Evolutionary conservation across 2,329 filamentous ascomycete genomes (phyloP).

Genomic region (Botryotinia narcissicola): DNA sequence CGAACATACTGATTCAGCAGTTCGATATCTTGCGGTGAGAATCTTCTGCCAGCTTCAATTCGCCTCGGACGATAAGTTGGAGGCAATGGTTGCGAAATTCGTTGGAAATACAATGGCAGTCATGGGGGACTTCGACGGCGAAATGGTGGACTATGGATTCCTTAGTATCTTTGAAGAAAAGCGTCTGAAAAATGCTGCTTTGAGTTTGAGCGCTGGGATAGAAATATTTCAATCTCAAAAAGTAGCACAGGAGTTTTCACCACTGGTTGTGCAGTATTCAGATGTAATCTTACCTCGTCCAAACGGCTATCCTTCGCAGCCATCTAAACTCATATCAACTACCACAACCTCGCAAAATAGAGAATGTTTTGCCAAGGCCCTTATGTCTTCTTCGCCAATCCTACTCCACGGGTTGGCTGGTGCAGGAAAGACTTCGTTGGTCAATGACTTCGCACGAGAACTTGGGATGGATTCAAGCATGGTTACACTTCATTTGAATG

Average conservation of each 20-base stretch:
- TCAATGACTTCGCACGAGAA: slow-evolving; percentile 76
- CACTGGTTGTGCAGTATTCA: slow-evolving; percentile 63
- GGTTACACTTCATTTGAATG: slow-evolving; percentile 94
- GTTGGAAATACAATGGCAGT: slow-evolving; percentile 60
- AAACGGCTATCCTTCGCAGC: slow-evolving; percentile 47
- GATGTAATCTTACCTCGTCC: slow-evolving; percentile 65
- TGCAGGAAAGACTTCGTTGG: slow-evolving; percentile 83
- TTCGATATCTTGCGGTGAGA: slow-evolving; percentile 79
- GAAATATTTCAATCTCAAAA: not conserved
- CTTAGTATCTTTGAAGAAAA: slow-evolving; percentile 56
- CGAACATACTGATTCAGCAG: slow-evolving; percentile 53
- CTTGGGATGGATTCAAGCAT: slow-evolving; percentile 78
- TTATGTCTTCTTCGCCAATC: slow-evolving; percentile 69
- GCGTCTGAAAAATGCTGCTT: slow-evolving; percentile 28
- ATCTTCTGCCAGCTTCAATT: slow-evolving; percentile 77
- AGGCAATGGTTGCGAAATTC: slow-evolving; percentile 66
- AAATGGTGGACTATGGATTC: slow-evolving; percentile 75
- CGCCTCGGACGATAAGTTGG: slow-evolving; percentile 75
- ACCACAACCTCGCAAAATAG: slow-evolving; percentile 72
- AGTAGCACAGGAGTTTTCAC: slow-evolving; percentile 48
- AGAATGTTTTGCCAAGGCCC: slow-evolving; percentile 61
- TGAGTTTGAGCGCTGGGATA: not conserved
- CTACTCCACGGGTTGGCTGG: slow-evolving; percentile 81
- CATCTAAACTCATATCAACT: slow-evolving; percentile 63
- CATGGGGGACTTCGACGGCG: slow-evolving; percentile 71